phyloP scores from a whole-genome alignment of 768 basidiomycete species.

The Russula foetens region DNA sequence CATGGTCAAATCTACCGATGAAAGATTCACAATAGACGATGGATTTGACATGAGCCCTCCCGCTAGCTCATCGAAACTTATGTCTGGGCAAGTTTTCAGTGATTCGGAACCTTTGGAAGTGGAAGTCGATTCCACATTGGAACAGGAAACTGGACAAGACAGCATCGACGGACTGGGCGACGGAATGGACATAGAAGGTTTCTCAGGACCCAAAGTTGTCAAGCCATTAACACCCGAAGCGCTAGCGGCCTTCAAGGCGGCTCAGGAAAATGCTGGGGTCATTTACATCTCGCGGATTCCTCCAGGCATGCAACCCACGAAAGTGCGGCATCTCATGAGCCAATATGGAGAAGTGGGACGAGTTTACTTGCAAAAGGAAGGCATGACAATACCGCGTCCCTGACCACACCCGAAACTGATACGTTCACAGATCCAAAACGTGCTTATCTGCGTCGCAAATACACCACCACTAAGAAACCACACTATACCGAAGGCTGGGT shows the following conservation, averaged over 20 bases:
- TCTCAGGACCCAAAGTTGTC: conserved; percentile 52
- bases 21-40: not conserved
- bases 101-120: not conserved
- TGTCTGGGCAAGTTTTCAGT: not conserved
- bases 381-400: conserved; percentile 32
- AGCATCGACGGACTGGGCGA: conserved; percentile 27
- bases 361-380: conserved; percentile 91
- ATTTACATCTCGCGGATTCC: conserved; percentile 95
- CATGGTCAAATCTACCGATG: not conserved
- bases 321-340: conserved; percentile 90
- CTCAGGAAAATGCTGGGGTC: conserved; percentile 72
- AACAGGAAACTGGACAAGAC: not conserved
- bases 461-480: conserved; percentile 74
- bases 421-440: conserved; percentile 60
- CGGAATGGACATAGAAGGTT: conserved; percentile 53
- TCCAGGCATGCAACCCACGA: conserved; percentile 95
- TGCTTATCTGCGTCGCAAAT: conserved; percentile 76
- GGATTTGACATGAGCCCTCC: not conserved
- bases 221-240: conserved; percentile 72
- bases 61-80: not conserved
- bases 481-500: conserved; percentile 98
- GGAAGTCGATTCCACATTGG: too few relatives aligned
- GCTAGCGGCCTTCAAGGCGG: conserved; percentile 63
- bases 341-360: conserved; percentile 85
- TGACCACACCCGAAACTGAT: not conserved